Conservation (phyloP, 495 filamentous ascomycete species). For the Evansstolkia leycettana region DNA sequence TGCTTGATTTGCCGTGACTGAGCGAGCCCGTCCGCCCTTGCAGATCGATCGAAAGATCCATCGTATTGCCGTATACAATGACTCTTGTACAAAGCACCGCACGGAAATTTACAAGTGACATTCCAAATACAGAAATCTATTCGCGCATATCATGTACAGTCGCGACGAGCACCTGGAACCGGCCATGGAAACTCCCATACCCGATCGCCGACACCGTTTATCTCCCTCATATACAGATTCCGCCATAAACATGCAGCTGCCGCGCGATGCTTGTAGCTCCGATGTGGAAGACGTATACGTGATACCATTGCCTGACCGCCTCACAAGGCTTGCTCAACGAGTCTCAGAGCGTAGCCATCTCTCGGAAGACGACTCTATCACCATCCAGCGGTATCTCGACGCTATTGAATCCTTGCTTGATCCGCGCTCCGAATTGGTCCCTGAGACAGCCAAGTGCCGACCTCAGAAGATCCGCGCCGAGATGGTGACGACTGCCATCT, state of each 20-base stretch:
- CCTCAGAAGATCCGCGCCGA: constrained; percentile 2
- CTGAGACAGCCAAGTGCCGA: constrained; percentile 9
- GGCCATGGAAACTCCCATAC: too few relatives aligned
- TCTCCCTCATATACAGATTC: not conserved
- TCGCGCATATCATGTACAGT: too few relatives aligned
- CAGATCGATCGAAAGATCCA: too few relatives aligned
- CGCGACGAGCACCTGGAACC: too few relatives aligned
- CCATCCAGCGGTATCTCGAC: constrained; percentile 20
- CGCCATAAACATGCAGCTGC: not conserved
- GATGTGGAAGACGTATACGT: not conserved
- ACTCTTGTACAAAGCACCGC: too few relatives aligned
- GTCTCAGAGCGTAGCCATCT: constrained; percentile 6
- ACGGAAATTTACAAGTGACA: too few relatives aligned
- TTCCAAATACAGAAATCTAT: too few relatives aligned
- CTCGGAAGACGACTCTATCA: constrained; percentile 8
- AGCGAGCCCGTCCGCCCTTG: too few relatives aligned
- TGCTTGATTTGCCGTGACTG: too few relatives aligned
- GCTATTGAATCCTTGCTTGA: constrained; percentile 20
- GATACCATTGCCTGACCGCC: constrained; percentile 13
- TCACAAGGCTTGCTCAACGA: constrained; percentile 14
- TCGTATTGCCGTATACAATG: too few relatives aligned
- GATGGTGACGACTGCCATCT: not conserved
- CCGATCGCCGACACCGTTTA: too few relatives aligned
- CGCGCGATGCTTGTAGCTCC: not conserved
- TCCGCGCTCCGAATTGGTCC: constrained; percentile 10